Base-by-base conservation (phyloP, 2,329 filamentous ascomycete species). In the Epichloe aotearoae region DNA sequence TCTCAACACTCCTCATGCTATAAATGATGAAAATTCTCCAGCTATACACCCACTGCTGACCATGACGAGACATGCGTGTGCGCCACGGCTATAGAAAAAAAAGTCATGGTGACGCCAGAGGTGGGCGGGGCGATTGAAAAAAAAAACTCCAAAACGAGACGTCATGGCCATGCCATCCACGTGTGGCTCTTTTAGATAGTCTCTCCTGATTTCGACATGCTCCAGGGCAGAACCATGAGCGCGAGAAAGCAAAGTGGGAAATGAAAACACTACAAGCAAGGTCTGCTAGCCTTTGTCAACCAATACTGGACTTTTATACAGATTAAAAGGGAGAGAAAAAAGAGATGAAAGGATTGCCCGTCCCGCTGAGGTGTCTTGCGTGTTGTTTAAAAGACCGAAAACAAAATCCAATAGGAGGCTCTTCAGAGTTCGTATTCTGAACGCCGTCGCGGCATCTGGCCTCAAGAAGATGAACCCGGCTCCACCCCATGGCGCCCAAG, bases 1-100 rank as follows among this genome's bases (percentile, higher is more conserved):
- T 17, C 40, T 55, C 38, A 55, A 53, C 55, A 54, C 55, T 51
- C 50, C 44, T 48, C 46, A 56, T 53, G 55, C 51, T 57, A 56
- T 47, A 43, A 41, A 43, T 52, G 50, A 49, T 43, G 42, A 37
- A 46, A 30, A 38, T 12, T 10, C 30, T 53, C 49, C 53, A 40
- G 38, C 52, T 51, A 50, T 10, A 30, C 26, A 45, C 42, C 15
- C n/a, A 42, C 19, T 15, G 3, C 40, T 19, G 19, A 19, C 40
- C 40, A 42, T 14, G 40, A 23, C 17, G 14, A 38, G 37, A 3
- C 5, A 38, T 6, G n/a, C 14, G 0, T n/a, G 36, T 15, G 26
- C 3, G 3, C 26, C 30, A 4, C 10, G 30, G 30, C 30, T 30
- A 30, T 30, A 30, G 30, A 4, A 11, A 26, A 30, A 6, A 30